Evolutionary conservation across 345 rosid species (phyloP).

Genomic region (Sisymbrium irio): DNA sequence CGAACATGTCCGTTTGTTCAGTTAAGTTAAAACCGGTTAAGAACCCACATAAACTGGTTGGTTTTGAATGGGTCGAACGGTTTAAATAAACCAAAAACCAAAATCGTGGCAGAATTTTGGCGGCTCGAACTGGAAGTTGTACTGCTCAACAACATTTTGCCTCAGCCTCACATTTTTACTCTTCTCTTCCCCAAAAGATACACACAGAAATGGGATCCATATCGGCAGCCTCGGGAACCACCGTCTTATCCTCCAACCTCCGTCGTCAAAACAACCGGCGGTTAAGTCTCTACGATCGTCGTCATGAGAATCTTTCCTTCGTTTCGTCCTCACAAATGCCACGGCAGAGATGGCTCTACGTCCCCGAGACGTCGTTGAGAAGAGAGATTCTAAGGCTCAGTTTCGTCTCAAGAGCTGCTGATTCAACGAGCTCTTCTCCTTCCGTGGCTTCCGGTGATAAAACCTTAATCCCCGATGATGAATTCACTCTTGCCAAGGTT

Average conservation of each 20-base stretch:
- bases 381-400: constrained; percentile 24
- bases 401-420: constrained; percentile 54
- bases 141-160: no score
- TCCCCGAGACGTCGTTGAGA: constrained; percentile 14
- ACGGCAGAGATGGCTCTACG: constrained; percentile 25
- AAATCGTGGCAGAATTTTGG: constrained; percentile 37
- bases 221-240: constrained; percentile 29
- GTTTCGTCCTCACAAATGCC: constrained; percentile 33
- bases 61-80: not conserved
- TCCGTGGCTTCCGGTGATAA: constrained; percentile 38
- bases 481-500: constrained; percentile 81
- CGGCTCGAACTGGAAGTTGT: no score
- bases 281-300: constrained; percentile 20
- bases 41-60: no score
- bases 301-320: constrained; percentile 34
- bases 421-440: constrained; percentile 62
- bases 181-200: not conserved
- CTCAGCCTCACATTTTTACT: constrained; percentile 34
- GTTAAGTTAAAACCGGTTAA: no score
- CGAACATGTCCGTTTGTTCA: no score
- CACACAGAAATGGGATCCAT: constrained; percentile 36
- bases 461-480: constrained; percentile 61
- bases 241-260: constrained; percentile 28
- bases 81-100: not conserved
- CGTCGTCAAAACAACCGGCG: constrained; percentile 4